Base-by-base conservation (phyloP, 2,329 filamentous ascomycete species). In the Fusarium sp. region DNA sequence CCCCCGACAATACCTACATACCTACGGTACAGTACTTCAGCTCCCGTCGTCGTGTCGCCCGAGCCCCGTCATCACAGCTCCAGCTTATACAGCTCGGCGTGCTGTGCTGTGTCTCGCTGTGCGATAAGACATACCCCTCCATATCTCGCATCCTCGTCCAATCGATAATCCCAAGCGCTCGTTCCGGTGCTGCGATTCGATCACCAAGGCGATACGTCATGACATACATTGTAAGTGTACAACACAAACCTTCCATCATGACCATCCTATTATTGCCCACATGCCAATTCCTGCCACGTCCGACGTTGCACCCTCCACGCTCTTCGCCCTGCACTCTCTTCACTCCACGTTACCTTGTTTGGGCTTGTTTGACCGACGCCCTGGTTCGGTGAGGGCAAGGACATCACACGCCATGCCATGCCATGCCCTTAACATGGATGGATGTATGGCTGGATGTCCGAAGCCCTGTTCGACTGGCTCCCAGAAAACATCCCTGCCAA, bases 171-270 rank as follows among this genome's bases (percentile, higher is more conserved):
- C 56, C 32, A 59, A 58, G 30, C 54, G 27, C 57, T 57, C 61
- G 32, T 67, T 64, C 35, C 64, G 59, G 61, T 64, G 71, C 62
- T 59, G 68, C 67, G 66, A 75, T 71, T 76, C 69, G 69, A 70
- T 59, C 59, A n/a, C 34, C 37, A 67, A 74, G 58, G 64, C 66
- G 67, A 82, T 81, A 81, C 81, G 80, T 80, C 80, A 83, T 83
- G 82, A 82, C 82, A 79, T 83, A 83, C 77, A 83, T 83, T 80
- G 82, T 83, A 80, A 83, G 82, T 83, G 60, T 65, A 63, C 61
- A 68, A 58, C 61, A 67, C 63, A 75, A 73, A 70, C 61, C 62
- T 66, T 57, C 52, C 63, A 54, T 68, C 66, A 68, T 64, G 60
- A 74, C 72, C 62, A 59, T 66, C 66, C 59, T 58, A 56, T 65